A percentile compares a stretch with the other conserved stretches of the same genome.
Conservation (phyloP, 768 basidiomycete species). For the Amanita rubescens region DNA sequence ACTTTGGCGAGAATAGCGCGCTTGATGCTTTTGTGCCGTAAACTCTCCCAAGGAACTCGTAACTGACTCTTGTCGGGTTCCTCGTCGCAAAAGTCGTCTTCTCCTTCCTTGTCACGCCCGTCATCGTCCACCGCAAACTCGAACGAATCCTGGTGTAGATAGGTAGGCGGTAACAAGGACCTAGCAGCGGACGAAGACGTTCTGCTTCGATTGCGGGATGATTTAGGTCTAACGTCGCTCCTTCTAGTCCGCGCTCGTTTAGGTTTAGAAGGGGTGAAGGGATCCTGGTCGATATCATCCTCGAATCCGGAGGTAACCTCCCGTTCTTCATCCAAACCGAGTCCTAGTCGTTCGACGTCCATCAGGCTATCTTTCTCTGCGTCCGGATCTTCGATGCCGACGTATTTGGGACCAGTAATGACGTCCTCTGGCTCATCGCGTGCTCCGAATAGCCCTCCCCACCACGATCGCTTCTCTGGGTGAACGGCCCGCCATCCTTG, state of each 20-base stretch:
- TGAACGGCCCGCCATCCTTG: constrained; percentile 9
- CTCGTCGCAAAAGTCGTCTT: neutral
- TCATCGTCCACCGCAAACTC: neutral
- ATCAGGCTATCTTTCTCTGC: neutral
- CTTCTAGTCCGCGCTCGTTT: no score
- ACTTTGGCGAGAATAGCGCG: constrained; percentile 40
- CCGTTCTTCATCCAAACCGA: neutral
- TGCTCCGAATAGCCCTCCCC: neutral
- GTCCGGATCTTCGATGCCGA: constrained; percentile 10
- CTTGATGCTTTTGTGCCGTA: constrained; percentile 45
- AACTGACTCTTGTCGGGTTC: no score
- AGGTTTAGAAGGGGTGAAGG: neutral
- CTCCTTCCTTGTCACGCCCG: constrained; percentile 13
- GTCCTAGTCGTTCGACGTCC: neutral
- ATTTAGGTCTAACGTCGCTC: no score
- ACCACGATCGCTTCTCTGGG: neutral
- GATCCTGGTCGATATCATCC: constrained; percentile 8
- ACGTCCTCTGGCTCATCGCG: constrained; percentile 16
- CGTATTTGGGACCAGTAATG: constrained; percentile 17
- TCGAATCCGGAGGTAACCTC: neutral
- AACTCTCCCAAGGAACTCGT: constrained; percentile 32
- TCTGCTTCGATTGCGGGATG: no score
- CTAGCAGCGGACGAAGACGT: no score
- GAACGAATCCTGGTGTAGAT: no score
- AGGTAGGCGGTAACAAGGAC: no score